These are phyloP conservation scores for Stagonosporopsis rhizophila DNA, from an alignment of 2,329 filamentous ascomycete genomes.

Conservation along the genomic window DNA sequence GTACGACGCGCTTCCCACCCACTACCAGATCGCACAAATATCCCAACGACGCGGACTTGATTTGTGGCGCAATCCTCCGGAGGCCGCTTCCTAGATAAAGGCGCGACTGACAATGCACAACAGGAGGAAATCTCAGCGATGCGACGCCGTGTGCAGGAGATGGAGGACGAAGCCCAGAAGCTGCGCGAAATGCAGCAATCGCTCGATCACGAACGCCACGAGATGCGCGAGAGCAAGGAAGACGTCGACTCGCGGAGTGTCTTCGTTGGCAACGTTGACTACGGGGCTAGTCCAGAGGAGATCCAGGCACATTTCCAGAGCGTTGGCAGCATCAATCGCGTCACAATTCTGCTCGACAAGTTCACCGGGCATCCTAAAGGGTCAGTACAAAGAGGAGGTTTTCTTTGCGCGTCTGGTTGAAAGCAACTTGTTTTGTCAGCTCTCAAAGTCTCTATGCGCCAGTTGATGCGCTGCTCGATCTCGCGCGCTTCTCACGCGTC, in stretches of 20 bases:
- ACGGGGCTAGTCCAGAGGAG: constrained; percentile 95
- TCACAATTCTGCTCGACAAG: constrained; percentile 97
- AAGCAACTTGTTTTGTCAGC: neutral
- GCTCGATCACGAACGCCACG: constrained; percentile 83
- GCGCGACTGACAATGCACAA: constrained; percentile 15
- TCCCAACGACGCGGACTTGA: neutral
- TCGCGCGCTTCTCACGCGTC: neutral
- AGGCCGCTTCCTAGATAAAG: neutral
- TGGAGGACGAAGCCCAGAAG: constrained; percentile 65
- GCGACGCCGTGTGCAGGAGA: constrained; percentile 62
- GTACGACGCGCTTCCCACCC: constrained; percentile 29
- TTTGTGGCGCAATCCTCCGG: neutral
- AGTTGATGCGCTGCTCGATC: constrained; percentile 3
- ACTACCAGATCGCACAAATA: neutral
- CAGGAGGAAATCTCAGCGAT: constrained; percentile 57
- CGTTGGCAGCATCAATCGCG: constrained; percentile 95
- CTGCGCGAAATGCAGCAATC: constrained; percentile 63
- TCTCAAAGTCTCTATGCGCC: constrained; percentile 3
- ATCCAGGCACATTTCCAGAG: constrained; percentile 98
- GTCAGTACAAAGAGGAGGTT: constrained; percentile 65
- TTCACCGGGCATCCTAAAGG: constrained; percentile 99
- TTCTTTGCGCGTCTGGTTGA: constrained; percentile 37
- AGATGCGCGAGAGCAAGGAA: constrained; percentile 89
- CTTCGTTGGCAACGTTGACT: constrained; percentile 98
- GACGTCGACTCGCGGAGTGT: constrained; percentile 95